Conservation (phyloP, 495 filamentous ascomycete genomes). For the Hypoxylon cercidicola region DNA sequence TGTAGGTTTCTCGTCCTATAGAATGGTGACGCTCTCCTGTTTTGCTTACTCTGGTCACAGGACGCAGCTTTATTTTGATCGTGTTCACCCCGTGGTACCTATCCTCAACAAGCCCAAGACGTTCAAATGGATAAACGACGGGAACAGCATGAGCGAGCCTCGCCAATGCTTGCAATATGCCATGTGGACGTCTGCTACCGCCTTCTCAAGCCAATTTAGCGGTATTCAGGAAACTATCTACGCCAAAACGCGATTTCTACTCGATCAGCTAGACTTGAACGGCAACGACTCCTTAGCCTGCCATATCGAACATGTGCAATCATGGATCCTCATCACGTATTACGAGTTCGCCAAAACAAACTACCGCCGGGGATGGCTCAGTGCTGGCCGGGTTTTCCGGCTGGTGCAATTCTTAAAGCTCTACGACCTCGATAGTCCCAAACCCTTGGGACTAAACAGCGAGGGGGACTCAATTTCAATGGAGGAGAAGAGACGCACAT, state of each 20-base stretch:
- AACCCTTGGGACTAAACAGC: constrained; percentile 22
- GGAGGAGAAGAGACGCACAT: constrained; percentile 63
- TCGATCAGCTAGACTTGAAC: constrained; percentile 51
- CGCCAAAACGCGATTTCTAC: constrained; percentile 58
- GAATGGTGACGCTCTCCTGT: constrained; percentile 30
- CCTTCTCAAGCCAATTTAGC: constrained; percentile 63
- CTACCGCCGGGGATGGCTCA: constrained; percentile 62
- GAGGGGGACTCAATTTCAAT: constrained; percentile 43
- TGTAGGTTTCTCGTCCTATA: constrained; percentile 50
- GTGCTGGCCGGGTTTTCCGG: constrained; percentile 64
- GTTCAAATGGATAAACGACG: constrained; percentile 40
- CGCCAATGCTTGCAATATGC: constrained; percentile 62
- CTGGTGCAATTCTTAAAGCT: constrained; percentile 62
- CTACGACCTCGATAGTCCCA: constrained; percentile 59
- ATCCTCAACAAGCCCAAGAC: constrained; percentile 58
- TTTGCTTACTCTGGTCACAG: constrained; percentile 27
- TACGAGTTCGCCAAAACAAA: constrained; percentile 63
- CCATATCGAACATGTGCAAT: constrained; percentile 60
- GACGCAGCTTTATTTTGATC: constrained; percentile 66
- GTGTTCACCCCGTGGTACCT: constrained; percentile 64
- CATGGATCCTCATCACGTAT: constrained; percentile 64
- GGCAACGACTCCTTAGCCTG: constrained; percentile 39
- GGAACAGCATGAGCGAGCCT: constrained; percentile 33
- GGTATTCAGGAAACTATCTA: constrained; percentile 59
- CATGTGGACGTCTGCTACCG: constrained; percentile 66